A percentile compares a stretch with the other conserved stretches of the same genome.
Evolutionary conservation across 106 monocot genomes (phyloP).

Genomic region (Allium cepa): DNA sequence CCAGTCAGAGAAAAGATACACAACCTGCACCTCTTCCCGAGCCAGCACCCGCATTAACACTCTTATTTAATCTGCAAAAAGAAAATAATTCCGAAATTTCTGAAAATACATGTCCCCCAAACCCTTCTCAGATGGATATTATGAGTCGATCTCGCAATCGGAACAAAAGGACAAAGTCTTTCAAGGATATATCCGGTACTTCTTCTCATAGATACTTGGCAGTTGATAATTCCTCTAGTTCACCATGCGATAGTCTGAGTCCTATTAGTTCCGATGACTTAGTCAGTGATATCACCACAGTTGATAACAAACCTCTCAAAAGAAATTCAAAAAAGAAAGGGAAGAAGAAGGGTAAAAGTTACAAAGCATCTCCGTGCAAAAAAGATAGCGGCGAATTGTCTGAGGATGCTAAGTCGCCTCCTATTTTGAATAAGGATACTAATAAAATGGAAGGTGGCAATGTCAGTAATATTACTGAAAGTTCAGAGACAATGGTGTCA

Average conservation of each 20-base stretch:
- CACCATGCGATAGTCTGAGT: conserved; percentile 16
- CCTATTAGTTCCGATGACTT: conserved; percentile 26
- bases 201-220: conserved; percentile 8
- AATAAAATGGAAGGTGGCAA: conserved; percentile 8
- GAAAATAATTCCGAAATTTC: conserved; percentile 16
- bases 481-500: conserved; percentile 6
- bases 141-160: conserved; percentile 12
- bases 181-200: conserved; percentile 7
- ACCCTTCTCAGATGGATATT: conserved; percentile 5
- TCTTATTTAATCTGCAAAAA: conserved; percentile 28
- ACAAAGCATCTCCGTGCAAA: conserved; percentile 21
- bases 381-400: neutral
- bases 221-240: conserved; percentile 21
- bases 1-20: conserved; percentile 14
- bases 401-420: no score
- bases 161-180: conserved; percentile 22
- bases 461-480: conserved; percentile 9
- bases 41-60: conserved; percentile 18
- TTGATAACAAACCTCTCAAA: conserved; percentile 24
- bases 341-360: conserved; percentile 58
- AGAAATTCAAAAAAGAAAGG: conserved; percentile 53
- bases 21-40: conserved; percentile 17
- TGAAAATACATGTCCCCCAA: conserved; percentile 15
- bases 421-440: neutral
- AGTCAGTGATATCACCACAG: conserved; percentile 8